These are phyloP conservation scores for Boletus rufocinnamomeus DNA, from an alignment of 768 basidiomycete genomes.

Conservation along the genomic window DNA sequence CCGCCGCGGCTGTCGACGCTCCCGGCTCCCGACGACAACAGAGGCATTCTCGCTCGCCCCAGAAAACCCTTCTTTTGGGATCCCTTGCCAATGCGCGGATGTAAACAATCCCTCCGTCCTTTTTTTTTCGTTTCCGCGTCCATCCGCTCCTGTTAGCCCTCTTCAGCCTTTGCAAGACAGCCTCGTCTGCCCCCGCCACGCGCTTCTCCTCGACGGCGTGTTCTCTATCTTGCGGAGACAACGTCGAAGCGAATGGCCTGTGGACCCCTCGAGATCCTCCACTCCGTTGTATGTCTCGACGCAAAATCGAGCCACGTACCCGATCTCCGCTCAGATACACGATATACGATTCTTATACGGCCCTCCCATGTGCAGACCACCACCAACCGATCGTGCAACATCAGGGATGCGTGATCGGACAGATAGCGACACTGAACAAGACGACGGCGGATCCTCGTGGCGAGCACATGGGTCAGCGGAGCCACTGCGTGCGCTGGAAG, in stretches of 20 bases:
- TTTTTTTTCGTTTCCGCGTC: slow-evolving; percentile 34
- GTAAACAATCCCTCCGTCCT: slow-evolving; percentile 27
- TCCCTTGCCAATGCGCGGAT: slow-evolving; percentile 33
- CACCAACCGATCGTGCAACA: slow-evolving; percentile 19
- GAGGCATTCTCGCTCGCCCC: slow-evolving; percentile 18
- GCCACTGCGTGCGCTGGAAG: slow-evolving; percentile 5
- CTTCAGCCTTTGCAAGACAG: slow-evolving; percentile 7
- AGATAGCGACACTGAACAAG: slow-evolving; percentile 46
- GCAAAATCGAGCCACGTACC: slow-evolving; percentile 23
- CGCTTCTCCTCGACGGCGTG: slow-evolving; percentile 14
- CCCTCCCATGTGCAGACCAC: slow-evolving; percentile 29
- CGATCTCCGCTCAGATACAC: slow-evolving; percentile 13
- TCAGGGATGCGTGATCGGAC: slow-evolving; percentile 31
- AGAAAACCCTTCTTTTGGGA: slow-evolving; percentile 23
- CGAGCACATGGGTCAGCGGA: slow-evolving; percentile 20
- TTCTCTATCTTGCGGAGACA: slow-evolving; percentile 8
- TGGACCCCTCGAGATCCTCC: slow-evolving; percentile 18
- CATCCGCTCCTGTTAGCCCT: slow-evolving; percentile 19
- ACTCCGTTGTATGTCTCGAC: slow-evolving; percentile 17
- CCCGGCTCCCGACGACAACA: slow-evolving; percentile 31
- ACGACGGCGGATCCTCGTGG: slow-evolving; percentile 44
- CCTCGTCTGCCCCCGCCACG: slow-evolving; percentile 6
- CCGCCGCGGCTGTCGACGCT: slow-evolving; percentile 26
- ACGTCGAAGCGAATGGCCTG: slow-evolving; percentile 27
- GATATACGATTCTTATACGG: slow-evolving; percentile 24